Evolutionary conservation across 1,284 basidiomycete species (phyloP).

Genomic region (Puccinia hordei): DNA sequence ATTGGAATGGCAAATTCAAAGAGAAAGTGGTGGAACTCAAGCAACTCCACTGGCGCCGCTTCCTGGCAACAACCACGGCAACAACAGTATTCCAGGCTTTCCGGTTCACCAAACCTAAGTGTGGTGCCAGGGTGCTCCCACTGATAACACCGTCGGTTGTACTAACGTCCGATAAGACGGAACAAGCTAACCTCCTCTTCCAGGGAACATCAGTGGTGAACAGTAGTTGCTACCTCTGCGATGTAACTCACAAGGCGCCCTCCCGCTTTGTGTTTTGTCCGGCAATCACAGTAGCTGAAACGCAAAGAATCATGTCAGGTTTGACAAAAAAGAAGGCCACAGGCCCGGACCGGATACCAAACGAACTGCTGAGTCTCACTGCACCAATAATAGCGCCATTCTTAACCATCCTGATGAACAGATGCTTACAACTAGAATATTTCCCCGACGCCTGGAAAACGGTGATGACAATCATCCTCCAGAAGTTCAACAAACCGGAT

Average conservation of each 20-base stretch:
- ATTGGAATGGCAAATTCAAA: slow-evolving; percentile 20
- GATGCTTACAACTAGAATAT: too few relatives aligned
- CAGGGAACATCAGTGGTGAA: neutral
- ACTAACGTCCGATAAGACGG: neutral
- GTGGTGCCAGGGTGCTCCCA: neutral
- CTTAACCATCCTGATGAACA: too few relatives aligned
- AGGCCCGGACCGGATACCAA: neutral
- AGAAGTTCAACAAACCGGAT: too few relatives aligned
- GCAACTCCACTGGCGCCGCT: neutral
- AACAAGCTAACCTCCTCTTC: slow-evolving; percentile 21
- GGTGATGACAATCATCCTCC: too few relatives aligned
- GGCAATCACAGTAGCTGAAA: neutral
- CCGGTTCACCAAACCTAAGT: slow-evolving; percentile 12
- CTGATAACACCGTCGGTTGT: neutral
- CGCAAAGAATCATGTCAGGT: neutral
- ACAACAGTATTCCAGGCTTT: slow-evolving; percentile 16
- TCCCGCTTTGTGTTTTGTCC: neutral
- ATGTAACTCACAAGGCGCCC: neutral
- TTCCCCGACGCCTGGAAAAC: too few relatives aligned
- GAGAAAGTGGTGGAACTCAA: neutral
- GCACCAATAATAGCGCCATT: too few relatives aligned
- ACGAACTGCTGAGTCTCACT: slow-evolving; percentile 2
- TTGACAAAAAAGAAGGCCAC: slow-evolving; percentile 20
- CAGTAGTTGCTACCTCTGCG: neutral
- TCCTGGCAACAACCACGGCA: neutral